Evolutionary conservation across 352 stramenopile genomes (phyloP).

Genomic region (Globisporangium radiosum): DNA sequence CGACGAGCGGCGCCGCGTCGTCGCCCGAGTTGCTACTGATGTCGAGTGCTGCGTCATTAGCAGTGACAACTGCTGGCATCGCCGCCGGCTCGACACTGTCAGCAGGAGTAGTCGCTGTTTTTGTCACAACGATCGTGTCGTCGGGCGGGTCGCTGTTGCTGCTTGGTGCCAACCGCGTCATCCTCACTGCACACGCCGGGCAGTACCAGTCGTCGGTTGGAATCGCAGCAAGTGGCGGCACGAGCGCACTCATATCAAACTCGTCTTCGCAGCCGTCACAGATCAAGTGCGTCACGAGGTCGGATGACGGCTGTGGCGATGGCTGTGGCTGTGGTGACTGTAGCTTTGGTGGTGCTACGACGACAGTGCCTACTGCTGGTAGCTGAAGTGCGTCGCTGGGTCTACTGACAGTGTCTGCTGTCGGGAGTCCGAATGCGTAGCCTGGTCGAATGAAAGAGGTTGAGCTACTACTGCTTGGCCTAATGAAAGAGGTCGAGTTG

Average conservation of each 20-base stretch:
- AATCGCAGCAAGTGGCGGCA: conserved; percentile 16
- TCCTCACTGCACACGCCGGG: background rate
- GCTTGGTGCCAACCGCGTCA: background rate
- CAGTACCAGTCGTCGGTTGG: conserved; percentile 39
- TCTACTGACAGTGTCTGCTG: no score
- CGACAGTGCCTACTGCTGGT: no score
- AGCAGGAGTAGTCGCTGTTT: no score
- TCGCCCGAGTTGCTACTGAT: background rate
- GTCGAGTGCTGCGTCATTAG: background rate
- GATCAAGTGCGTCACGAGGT: conserved; percentile 24
- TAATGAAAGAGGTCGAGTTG: no score
- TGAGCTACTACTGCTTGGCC: no score
- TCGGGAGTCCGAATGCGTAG: no score
- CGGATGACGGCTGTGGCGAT: background rate
- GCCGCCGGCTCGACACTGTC: background rate
- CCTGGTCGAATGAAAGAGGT: no score
- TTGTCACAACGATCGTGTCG: no score
- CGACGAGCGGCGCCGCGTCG: conserved; percentile 2
- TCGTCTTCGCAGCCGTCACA: conserved; percentile 35
- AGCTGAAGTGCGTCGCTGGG: no score
- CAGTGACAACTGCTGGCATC: background rate
- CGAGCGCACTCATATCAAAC: conserved; percentile 21
- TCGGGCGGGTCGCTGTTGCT: background rate
- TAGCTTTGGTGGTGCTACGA: no score
- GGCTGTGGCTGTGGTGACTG: background rate